A percentile compares a stretch with the other conserved stretches of the same genome.
Conservation (phyloP, 2,329 filamentous ascomycete genomes). For the Verticillium klebahnii region DNA sequence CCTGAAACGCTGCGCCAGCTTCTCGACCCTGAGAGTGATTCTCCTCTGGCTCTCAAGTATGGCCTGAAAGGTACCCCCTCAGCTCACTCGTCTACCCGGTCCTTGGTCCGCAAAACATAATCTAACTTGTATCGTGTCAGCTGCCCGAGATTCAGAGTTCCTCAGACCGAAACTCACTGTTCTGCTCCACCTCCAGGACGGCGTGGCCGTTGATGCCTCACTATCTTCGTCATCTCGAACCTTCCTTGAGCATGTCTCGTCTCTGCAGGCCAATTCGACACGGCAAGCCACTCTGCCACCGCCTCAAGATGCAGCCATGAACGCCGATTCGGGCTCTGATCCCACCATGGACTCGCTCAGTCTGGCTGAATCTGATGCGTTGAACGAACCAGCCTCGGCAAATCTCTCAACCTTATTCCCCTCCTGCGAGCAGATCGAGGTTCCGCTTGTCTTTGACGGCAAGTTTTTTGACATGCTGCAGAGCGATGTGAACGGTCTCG, state of each 20-base stretch:
- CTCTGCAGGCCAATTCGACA: conserved; percentile 14
- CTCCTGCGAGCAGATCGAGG: conserved; percentile 48
- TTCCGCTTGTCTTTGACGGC: conserved; percentile 71
- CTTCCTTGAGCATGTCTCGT: conserved; percentile 58
- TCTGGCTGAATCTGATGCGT: not conserved
- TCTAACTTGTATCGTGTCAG: conserved; percentile 14
- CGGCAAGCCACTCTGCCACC: conserved; percentile 6
- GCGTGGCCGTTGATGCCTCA: conserved; percentile 63
- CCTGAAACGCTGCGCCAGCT: conserved; percentile 64
- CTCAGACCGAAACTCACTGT: conserved; percentile 68
- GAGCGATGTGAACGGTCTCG: conserved; percentile 64
- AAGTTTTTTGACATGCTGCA: conserved; percentile 78
- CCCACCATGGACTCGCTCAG: not conserved
- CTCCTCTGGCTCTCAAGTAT: conserved; percentile 47
- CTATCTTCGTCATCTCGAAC: conserved; percentile 60
- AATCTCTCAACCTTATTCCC: not conserved
- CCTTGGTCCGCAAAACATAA: not conserved
- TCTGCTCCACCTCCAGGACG: conserved; percentile 61
- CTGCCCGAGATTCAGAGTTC: conserved; percentile 31
- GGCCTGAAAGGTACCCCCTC: conserved; percentile 43
- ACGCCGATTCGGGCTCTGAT: not conserved
- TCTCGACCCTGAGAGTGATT: conserved; percentile 45
- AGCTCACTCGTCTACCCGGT: not conserved
- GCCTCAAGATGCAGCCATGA: not conserved
- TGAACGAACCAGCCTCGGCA: not conserved